A percentile compares a stretch with the other conserved stretches of the same genome.
phyloP scores from a whole-genome alignment of 352 stramenopile genomes.

The Pythium dissimile region DNA sequence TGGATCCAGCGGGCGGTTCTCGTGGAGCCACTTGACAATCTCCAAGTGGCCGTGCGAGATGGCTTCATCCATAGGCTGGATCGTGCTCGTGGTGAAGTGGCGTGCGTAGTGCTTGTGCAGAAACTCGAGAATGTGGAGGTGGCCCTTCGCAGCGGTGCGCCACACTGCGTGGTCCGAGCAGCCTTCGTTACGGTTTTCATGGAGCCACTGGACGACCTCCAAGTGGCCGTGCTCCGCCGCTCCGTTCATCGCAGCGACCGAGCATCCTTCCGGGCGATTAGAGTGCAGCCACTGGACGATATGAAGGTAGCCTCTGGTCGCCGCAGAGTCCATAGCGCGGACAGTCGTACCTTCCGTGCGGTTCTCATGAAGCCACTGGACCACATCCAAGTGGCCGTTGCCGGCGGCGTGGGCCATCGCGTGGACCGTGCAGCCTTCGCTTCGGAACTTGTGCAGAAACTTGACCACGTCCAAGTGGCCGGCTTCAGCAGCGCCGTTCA shows the following conservation, averaged over 20 bases:
- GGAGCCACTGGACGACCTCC: conserved; percentile 53
- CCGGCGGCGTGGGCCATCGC: conserved; percentile 48
- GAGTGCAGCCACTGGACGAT: conserved; percentile 49
- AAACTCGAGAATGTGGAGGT: conserved; percentile 42
- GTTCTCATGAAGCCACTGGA: conserved; percentile 44
- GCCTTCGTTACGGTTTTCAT: conserved; percentile 36
- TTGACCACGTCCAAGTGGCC: conserved; percentile 34
- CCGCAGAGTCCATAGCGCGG: conserved; percentile 44
- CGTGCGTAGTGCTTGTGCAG: conserved; percentile 33
- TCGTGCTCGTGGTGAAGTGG: conserved; percentile 37
- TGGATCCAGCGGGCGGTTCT: not conserved
- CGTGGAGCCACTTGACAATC: conserved; percentile 33
- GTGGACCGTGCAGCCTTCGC: conserved; percentile 34
- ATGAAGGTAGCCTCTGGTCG: conserved; percentile 46
- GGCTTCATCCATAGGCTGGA: conserved; percentile 50
- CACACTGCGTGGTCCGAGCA: conserved; percentile 54
- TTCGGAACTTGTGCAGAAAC: conserved; percentile 34
- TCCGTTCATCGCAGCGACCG: conserved; percentile 43
- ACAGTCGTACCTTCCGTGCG: conserved; percentile 33
- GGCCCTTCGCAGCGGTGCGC: conserved; percentile 47
- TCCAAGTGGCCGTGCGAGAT: conserved; percentile 36
- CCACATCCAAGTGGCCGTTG: conserved; percentile 39
- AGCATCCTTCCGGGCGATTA: conserved; percentile 36
- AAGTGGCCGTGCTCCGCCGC: conserved; percentile 43
- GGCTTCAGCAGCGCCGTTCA: conserved; percentile 34